Evolutionary conservation across 139 green algal species (phyloP), one percentile per base, ranked within the genome.

Genomic region (Auxenochlorella protothecoides): DNA sequence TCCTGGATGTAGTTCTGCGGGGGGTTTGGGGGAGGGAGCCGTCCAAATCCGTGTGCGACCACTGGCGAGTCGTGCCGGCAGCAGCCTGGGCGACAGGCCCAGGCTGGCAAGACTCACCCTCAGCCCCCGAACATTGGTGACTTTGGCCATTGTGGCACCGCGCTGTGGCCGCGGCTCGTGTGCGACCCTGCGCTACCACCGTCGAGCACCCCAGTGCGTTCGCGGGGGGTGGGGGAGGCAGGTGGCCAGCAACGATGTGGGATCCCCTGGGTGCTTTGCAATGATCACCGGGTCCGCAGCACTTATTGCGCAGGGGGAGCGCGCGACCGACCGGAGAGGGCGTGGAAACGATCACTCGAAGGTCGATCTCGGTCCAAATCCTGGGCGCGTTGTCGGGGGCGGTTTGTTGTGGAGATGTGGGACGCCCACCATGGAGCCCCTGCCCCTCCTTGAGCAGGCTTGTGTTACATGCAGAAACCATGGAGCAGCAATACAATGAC

Each of bases 1-100:
- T 99, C 92, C 7, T 88, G 78, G 65, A 97, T 98, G 81, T 97
- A 98, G 59, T 86, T 83, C 90, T 96, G 86, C 61, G 27, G 27
- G 27, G 27, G 27, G 27, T 44, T 44, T 44, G 27, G 27, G 27
- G 27, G 27, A 76, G 4, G 8, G 27, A 27, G 44, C 59, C 44
- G 57, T 62, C 9, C 57, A 62, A 0, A 62, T 9, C 2, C 53
- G 2, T 6, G 11, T 13, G 15, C 6, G 44, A 56, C 73, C 9
- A 52, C 15, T 11, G 8, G 54, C 7, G 6, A 64, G 54, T 10
- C 15, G 53, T 6, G 67, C 6, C 51, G 15, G 14, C 16, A 61
- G 8, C 14, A 5, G 60, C 2, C 51, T 16, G 5, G 44, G 51
- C 61, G 3, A 52, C 14, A 53, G 10, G 51, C 14, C 61, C 56